Conservation (phyloP, 2,329 filamentous ascomycete species). For the Pseudovirgaria hyperparasitica region DNA sequence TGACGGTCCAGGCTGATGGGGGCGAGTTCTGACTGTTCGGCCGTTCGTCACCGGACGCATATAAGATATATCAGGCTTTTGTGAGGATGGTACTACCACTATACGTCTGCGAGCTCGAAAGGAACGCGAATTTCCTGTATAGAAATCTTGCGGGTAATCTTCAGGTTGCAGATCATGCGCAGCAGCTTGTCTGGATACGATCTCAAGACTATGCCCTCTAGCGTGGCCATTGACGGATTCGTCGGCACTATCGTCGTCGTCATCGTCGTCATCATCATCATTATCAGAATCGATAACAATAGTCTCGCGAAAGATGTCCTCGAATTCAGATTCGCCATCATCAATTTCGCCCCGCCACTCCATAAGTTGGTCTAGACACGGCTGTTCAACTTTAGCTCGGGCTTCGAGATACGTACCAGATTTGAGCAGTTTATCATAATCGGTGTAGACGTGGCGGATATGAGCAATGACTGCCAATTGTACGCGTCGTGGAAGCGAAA, state of each 20-base stretch:
- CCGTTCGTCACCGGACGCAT: too few relatives aligned
- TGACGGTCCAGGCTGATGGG: too few relatives aligned
- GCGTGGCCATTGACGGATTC: conserved; percentile 13
- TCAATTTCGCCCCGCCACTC: conserved; percentile 51
- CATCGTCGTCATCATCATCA: conserved; percentile 32
- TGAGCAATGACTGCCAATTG: conserved; percentile 50
- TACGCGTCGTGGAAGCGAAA: conserved; percentile 43
- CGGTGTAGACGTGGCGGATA: conserved; percentile 49
- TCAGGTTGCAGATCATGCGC: conserved; percentile 15
- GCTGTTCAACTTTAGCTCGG: conserved; percentile 40
- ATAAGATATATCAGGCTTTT: too few relatives aligned
- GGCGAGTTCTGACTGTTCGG: too few relatives aligned
- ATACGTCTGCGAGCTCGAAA: too few relatives aligned
- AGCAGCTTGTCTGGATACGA: conserved; percentile 18
- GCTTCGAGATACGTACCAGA: conserved; percentile 41
- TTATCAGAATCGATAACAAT: conserved; percentile 52
- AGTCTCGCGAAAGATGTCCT: conserved; percentile 51
- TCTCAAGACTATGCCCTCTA: conserved; percentile 18
- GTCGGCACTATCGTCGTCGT: conserved; percentile 11
- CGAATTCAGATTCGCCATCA: conserved; percentile 37
- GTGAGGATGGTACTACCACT: too few relatives aligned
- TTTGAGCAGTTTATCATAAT: conserved; percentile 47
- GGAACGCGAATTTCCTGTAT: too few relatives aligned
- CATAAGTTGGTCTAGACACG: conserved; percentile 42
- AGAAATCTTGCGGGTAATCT: too few relatives aligned